Evolutionary conservation across 2,329 filamentous ascomycete species (phyloP), one percentile per base, ranked within the genome.

Genomic region (Colletotrichum chlorophyti): DNA sequence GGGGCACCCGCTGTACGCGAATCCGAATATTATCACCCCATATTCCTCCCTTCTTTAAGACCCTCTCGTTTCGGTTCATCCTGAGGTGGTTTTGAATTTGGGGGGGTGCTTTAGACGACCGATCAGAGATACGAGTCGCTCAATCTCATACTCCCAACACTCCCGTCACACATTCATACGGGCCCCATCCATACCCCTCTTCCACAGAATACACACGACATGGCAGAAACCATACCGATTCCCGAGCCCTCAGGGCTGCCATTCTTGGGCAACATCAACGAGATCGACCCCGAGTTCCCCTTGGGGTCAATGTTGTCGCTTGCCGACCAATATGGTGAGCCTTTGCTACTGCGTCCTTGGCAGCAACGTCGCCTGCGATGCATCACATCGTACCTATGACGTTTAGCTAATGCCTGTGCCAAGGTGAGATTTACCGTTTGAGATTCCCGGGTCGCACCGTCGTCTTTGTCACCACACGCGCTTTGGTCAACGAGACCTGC

Each of bases 251-350:
- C 78, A 43, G 86, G 84, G 4, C 75, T 89, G 58, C 89, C 87
- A 2, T 69, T 91, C 23, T 63, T 91, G 27, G 89, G 89, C 35
- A 90, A 91, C 64, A 68, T 89, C 26, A 74, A 76, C 49, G 86
- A 89, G 62, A 80, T 93, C 61, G 82, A 89, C 58, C 71, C 79
- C 0, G 79, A 82, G n/a, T 77, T 83, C 19, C 84, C 87, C 0
- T 69, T 85, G 2, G 74, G 78, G 23, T 85, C 85, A 24, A 72
- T 91, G 32, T 68, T 72, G 9, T 76, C 81, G 14, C 74, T 91
- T 47, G 83, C 85, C 15, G 83, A 90, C 37, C 84, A 81, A 59
- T 90, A 91, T 73, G 89, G 88, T 87, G 67, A 65, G 73, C n/a
- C n/a, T n/a, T n/a, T n/a, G n/a, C n/a, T n/a, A n/a, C n/a, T n/a